These are phyloP conservation scores for Candida sojae DNA, from an alignment of 1,139 yeast species.

Conservation along the genomic window DNA sequence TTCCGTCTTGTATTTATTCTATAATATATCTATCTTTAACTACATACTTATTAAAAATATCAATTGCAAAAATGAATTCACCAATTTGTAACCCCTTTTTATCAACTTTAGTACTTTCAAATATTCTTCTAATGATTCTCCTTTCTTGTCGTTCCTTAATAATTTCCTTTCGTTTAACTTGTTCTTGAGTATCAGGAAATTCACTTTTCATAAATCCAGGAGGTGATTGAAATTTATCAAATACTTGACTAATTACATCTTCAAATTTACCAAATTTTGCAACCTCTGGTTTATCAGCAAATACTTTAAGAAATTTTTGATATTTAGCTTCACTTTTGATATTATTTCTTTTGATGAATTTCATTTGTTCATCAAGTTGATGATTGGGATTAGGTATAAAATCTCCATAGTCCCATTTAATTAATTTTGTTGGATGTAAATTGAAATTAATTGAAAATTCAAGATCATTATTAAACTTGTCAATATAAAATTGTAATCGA, in stretches of 20 bases:
- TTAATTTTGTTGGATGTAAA: constrained; percentile 27
- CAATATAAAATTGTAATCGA: constrained; percentile 25
- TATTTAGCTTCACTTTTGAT: constrained; percentile 29
- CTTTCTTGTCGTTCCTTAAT: constrained; percentile 19
- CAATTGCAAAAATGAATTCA: constrained; percentile 19
- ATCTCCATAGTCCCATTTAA: constrained; percentile 47
- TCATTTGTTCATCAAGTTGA: constrained; percentile 13
- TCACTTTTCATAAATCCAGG: constrained; percentile 67
- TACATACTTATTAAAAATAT: constrained; percentile 19
- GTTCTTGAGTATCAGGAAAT: constrained; percentile 63
- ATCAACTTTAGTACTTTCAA: constrained; percentile 15
- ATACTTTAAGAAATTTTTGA: constrained; percentile 29
- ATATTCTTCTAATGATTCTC: constrained; percentile 21
- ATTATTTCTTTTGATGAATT: constrained; percentile 9
- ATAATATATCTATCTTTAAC: constrained; percentile 11
- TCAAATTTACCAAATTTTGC: constrained; percentile 23
- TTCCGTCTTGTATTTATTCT: neutral
- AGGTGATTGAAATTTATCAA: constrained; percentile 56
- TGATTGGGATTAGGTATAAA: constrained; percentile 43
- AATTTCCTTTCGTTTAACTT: constrained; percentile 18
- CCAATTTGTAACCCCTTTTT: constrained; percentile 15
- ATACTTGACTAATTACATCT: constrained; percentile 27
- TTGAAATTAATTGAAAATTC: constrained; percentile 26
- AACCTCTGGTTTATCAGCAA: constrained; percentile 21
- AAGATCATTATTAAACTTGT: constrained; percentile 21